phyloP scores from a whole-genome alignment of 176 grass and related monocot genomes.

The Calamus simplicifolius region DNA sequence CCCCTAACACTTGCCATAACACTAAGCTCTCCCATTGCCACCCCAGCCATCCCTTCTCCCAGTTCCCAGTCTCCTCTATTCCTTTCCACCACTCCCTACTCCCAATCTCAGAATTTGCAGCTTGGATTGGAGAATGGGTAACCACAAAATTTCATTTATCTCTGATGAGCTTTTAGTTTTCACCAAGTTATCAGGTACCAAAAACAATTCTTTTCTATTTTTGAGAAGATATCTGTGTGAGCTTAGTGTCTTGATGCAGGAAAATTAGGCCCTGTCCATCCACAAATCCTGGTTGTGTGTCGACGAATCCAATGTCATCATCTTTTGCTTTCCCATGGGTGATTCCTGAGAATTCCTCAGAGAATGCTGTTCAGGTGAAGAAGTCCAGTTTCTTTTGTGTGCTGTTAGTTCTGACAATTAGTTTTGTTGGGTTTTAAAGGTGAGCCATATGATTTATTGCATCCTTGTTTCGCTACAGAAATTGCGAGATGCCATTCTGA shows the following conservation, averaged over 20 bases:
- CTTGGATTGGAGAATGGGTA: constrained; percentile 80
- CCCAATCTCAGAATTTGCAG: constrained; percentile 57
- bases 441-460: neutral
- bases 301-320: constrained; percentile 69
- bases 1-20: constrained; percentile 26
- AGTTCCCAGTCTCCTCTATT: constrained; percentile 4
- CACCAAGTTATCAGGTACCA: neutral
- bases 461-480: constrained; percentile 22
- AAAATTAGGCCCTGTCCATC: constrained; percentile 90
- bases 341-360: constrained; percentile 49
- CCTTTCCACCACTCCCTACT: constrained; percentile 45
- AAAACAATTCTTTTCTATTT: neutral
- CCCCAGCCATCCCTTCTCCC: constrained; percentile 25
- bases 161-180: neutral
- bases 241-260: constrained; percentile 19
- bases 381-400: too few species aligned
- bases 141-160: too few species aligned
- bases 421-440: neutral
- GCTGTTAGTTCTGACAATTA: too few species aligned
- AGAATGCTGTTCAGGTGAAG: constrained; percentile 30
- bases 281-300: constrained; percentile 69
- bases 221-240: neutral
- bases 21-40: constrained; percentile 23
- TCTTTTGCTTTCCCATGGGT: constrained; percentile 69
- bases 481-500: constrained; percentile 52